Conservation (phyloP, 192 early-diverging fungal species). For the Coemansia aciculifera region DNA sequence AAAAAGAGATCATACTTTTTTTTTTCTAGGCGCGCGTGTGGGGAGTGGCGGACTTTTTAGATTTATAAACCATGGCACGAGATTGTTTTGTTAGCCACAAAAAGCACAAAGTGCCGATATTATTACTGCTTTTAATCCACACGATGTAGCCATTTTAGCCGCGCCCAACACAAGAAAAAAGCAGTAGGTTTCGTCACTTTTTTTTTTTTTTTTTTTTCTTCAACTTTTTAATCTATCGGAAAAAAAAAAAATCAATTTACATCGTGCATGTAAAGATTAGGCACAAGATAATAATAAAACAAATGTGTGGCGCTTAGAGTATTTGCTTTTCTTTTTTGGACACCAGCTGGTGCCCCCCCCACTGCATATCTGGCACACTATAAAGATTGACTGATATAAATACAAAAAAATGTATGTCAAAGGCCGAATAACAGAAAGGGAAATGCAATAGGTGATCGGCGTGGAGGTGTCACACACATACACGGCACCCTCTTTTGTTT, state of each 20-base stretch:
- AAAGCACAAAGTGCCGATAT: neutral
- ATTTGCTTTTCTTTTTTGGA: neutral
- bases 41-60: neutral
- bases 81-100: neutral
- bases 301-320: neutral
- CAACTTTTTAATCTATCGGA: neutral
- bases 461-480: neutral
- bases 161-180: neutral
- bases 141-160: constrained; percentile 1
- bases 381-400: neutral
- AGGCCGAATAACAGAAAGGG: neutral
- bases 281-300: neutral
- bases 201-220: neutral
- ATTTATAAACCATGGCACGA: neutral
- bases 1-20: neutral
- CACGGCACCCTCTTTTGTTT: neutral
- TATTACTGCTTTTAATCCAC: neutral
- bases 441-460: neutral
- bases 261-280: neutral
- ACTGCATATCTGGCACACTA: neutral
- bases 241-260: neutral
- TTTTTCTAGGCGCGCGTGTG: neutral
- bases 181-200: neutral
- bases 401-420: neutral
- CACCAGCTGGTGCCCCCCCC: neutral